Evolutionary conservation across 169 alveolate species (phyloP), one percentile per base, ranked within the genome.

Genomic region (Eimeria tenella): DNA sequence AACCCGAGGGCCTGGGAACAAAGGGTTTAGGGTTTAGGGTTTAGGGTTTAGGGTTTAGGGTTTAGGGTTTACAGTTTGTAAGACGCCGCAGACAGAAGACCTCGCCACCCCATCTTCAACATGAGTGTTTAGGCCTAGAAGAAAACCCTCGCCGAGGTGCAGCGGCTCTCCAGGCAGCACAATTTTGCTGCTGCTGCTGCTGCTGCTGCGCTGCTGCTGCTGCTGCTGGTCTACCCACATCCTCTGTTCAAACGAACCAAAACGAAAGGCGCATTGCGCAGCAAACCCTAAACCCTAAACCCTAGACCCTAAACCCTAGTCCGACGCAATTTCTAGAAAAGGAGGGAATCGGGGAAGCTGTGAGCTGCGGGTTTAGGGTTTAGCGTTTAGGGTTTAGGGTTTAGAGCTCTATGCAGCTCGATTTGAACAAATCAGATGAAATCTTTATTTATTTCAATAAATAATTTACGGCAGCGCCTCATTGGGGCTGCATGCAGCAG

Each of bases 401-500:
- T 62, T 62, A 62, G 73, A 23, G 73, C n/a, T 62, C n/a, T 62
- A 62, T 62, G 4, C 73, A 7, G 11, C 11, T 62, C n/a, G n/a
- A 6, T 62, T 7, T 4, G n/a, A 62, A 4, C n/a, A n/a, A n/a
- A n/a, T n/a, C n/a, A n/a, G n/a, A n/a, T n/a, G n/a, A n/a, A n/a
- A n/a, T 5, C n/a, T 62, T 6, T 62, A 62, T 62, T 7, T 7
- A 4, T 62, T 62, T 62, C 6, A 7, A 17, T 62, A 62, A 4
- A 5, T 56, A 11, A 7, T 11, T 56, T 9, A 9, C 11, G 65
- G 11, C 19, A 56, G 19, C 65, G 19, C 65, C 25, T 8, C 15
- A n/a, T n/a, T 15, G 81, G 81, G 81, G 81, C 81, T 71, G 81
- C 81, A 71, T 71, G 81, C 81, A 71, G 15, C 81, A 62, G 73